phyloP scores from a whole-genome alignment of 208 protist species.

The Wallacemonas sp. region DNA sequence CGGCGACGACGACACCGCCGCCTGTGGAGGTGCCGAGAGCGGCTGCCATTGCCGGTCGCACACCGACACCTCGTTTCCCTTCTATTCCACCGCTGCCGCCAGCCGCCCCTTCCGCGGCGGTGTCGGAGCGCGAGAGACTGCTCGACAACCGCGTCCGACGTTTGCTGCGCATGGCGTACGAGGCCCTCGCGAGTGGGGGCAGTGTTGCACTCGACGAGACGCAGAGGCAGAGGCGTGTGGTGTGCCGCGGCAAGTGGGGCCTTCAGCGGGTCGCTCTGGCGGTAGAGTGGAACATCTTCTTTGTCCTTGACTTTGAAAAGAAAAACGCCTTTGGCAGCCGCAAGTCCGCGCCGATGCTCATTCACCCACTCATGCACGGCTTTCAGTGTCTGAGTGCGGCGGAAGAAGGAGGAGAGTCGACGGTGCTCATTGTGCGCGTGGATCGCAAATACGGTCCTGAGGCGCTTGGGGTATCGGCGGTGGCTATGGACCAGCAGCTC shows the following conservation, averaged over 20 bases:
- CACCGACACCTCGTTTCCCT: not conserved
- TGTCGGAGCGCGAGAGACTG: constrained; percentile 42
- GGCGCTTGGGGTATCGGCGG: constrained; percentile 47
- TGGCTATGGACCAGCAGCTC: constrained; percentile 38
- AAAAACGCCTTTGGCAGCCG: constrained; percentile 40
- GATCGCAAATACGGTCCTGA: constrained; percentile 45
- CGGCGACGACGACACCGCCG: too few relatives aligned
- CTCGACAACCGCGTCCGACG: constrained; percentile 52
- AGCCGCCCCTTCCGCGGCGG: not conserved
- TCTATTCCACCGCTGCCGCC: not conserved
- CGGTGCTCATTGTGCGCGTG: constrained; percentile 45
- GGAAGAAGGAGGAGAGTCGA: constrained; percentile 23
- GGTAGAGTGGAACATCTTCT: constrained; percentile 80
- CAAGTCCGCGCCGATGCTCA: constrained; percentile 53
- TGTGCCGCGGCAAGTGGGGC: constrained; percentile 68
- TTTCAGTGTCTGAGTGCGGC: constrained; percentile 32
- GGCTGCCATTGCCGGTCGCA: too few relatives aligned
- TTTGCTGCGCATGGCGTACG: constrained; percentile 76
- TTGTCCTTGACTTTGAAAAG: constrained; percentile 80
- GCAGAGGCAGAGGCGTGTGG: constrained; percentile 43
- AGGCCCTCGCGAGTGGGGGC: constrained; percentile 45
- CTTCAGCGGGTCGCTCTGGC: constrained; percentile 65
- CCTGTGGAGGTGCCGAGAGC: too few relatives aligned
- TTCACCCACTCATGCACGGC: constrained; percentile 75
- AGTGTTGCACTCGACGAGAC: constrained; percentile 61